Evolutionary conservation across 441 rosid species (phyloP).

Genomic region (Jatropha podagrica): DNA sequence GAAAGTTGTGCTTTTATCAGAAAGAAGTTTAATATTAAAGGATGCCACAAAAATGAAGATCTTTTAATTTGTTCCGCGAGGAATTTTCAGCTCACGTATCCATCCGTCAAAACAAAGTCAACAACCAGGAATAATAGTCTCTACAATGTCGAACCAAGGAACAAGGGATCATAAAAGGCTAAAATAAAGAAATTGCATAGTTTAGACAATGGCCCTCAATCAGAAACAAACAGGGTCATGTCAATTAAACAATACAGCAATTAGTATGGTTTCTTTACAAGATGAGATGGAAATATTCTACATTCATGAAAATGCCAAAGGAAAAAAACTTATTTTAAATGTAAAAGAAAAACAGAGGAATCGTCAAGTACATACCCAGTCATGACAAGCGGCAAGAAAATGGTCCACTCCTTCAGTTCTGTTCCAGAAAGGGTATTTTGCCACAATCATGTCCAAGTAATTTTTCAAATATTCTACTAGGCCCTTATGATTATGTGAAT

Average conservation of each 20-base stretch:
- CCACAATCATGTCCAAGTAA: slow-evolving; percentile 56
- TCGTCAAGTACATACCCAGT: slow-evolving; percentile 60
- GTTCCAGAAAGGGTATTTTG: slow-evolving; percentile 81
- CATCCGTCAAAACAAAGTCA: background rate
- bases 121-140: background rate
- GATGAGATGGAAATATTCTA: slow-evolving; percentile 8
- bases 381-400: slow-evolving; percentile 96
- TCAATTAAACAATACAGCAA: background rate
- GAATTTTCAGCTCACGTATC: background rate
- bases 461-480: slow-evolving; percentile 54
- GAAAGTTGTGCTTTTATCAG: slow-evolving; percentile 18
- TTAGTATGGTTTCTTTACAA: background rate
- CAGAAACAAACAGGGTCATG: background rate
- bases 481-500: slow-evolving; percentile 62
- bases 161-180: background rate
- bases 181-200: background rate
- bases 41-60: background rate
- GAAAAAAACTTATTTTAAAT: background rate
- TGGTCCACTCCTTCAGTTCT: slow-evolving; percentile 87
- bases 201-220: background rate
- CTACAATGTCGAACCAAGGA: background rate
- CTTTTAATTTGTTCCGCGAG: background rate
- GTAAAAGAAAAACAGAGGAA: background rate
- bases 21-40: background rate
- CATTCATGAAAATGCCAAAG: slow-evolving; percentile 14